Evolutionary conservation across 2,329 filamentous ascomycete genomes (phyloP).

Genomic region (Trichoderma asperellum): DNA sequence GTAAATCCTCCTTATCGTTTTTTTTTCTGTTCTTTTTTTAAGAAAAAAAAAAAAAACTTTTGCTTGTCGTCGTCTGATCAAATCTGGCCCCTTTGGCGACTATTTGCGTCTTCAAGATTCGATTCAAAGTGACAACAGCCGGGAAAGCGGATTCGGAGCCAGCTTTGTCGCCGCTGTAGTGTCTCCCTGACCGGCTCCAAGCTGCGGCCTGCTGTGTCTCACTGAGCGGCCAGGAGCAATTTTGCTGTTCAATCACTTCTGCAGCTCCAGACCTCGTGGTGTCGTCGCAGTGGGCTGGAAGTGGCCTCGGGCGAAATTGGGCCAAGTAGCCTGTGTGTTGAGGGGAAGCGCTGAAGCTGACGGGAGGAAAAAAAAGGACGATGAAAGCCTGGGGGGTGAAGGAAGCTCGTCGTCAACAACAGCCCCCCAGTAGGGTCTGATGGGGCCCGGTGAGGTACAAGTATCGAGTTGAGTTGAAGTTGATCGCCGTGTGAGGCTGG

Average conservation of each 20-base stretch:
- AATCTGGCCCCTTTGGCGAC: background rate
- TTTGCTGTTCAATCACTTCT: background rate
- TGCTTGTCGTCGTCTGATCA: background rate
- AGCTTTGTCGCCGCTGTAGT: background rate
- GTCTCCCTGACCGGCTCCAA: background rate
- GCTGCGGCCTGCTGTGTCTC: background rate
- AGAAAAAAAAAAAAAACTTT: too few species aligned
- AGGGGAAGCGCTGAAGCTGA: conserved; percentile 6
- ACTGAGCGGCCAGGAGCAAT: background rate
- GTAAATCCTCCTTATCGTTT: background rate
- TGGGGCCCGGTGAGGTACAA: conserved; percentile 1
- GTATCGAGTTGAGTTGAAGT: background rate
- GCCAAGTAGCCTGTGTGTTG: background rate
- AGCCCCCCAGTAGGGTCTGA: background rate
- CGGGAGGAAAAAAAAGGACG: background rate
- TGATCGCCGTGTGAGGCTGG: conserved; percentile 22
- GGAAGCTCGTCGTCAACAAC: background rate
- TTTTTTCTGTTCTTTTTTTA: too few species aligned
- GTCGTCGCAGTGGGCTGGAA: background rate
- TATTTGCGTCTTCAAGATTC: background rate
- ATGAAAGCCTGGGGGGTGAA: background rate
- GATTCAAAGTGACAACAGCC: background rate
- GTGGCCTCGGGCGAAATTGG: background rate
- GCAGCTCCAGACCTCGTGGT: background rate
- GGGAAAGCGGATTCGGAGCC: background rate